Conservation (phyloP, 2,329 filamentous ascomycete genomes). For the Teratosphaeria viscida region DNA sequence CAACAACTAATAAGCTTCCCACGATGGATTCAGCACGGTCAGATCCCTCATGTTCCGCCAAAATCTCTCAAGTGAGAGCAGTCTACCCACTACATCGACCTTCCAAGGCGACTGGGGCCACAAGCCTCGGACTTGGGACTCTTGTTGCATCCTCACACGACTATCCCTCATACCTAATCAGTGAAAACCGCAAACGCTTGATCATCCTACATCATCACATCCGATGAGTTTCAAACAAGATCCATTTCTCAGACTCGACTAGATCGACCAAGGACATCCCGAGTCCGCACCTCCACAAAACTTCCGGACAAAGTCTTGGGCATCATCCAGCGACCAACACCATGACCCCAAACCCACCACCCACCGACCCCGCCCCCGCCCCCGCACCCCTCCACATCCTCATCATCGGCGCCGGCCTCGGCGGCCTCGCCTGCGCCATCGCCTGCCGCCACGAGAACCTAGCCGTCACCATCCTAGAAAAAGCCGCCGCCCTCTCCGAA, state of each 20-base stretch:
- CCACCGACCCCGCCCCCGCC: not conserved
- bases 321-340: not conserved
- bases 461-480: not conserved
- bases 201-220: too few relatives aligned
- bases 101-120: not conserved
- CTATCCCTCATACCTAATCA: too few relatives aligned
- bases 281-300: too few relatives aligned
- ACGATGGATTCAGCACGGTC: not conserved
- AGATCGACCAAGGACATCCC: too few relatives aligned
- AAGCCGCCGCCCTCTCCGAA: not conserved
- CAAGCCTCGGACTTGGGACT: too few relatives aligned
- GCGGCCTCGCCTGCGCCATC: constrained; percentile 1
- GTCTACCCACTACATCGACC: not conserved
- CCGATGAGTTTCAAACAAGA: too few relatives aligned
- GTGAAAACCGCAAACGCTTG: too few relatives aligned
- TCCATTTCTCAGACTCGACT: too few relatives aligned
- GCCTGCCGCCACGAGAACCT: not conserved
- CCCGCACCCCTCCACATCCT: not conserved
- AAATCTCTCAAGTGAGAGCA: not conserved
- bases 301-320: too few relatives aligned
- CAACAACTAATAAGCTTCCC: not conserved
- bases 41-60: not conserved
- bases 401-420: not conserved
- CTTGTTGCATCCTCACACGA: too few relatives aligned
- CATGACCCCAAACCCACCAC: not conserved